These are phyloP conservation scores for Sophora flavescens DNA, from an alignment of 306 rosid genomes.

Conservation along the genomic window DNA sequence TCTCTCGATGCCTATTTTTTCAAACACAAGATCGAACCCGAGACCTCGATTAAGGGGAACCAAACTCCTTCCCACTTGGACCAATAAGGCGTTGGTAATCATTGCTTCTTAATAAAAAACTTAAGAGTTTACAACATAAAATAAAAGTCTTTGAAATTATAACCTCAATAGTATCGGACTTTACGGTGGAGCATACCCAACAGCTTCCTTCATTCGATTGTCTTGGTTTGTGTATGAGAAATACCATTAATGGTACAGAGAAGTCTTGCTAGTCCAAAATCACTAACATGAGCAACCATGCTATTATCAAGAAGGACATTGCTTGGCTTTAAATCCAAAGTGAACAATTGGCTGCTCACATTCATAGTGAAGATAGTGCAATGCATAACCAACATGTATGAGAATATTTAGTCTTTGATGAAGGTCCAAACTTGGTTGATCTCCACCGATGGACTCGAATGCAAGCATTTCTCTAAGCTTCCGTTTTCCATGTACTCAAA, in stretches of 20 bases:
- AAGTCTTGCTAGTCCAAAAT: conserved; percentile 42
- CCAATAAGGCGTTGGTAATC: no score
- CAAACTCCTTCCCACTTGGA: no score
- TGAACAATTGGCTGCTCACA: conserved; percentile 40
- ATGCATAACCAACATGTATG: conserved; percentile 40
- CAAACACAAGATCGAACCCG: no score
- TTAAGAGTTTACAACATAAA: not conserved
- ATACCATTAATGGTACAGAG: conserved; percentile 25
- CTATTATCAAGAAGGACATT: conserved; percentile 36
- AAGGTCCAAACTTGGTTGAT: conserved; percentile 19
- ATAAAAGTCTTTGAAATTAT: no score
- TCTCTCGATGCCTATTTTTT: no score
- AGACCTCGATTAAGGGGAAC: no score
- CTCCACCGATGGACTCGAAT: not conserved
- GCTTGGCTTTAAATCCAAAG: conserved; percentile 45
- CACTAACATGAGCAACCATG: conserved; percentile 36
- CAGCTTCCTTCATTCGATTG: conserved; percentile 36
- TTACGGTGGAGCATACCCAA: conserved; percentile 43
- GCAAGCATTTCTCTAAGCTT: conserved; percentile 43
- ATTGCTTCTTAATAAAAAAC: no score
- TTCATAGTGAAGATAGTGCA: conserved; percentile 39
- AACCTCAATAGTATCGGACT: not conserved
- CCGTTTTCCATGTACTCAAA: conserved; percentile 43
- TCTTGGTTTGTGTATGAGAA: conserved; percentile 25
- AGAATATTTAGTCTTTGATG: conserved; percentile 39